phyloP scores from a whole-genome alignment of 768 basidiomycete species.

The Lactarius hatsudake region DNA sequence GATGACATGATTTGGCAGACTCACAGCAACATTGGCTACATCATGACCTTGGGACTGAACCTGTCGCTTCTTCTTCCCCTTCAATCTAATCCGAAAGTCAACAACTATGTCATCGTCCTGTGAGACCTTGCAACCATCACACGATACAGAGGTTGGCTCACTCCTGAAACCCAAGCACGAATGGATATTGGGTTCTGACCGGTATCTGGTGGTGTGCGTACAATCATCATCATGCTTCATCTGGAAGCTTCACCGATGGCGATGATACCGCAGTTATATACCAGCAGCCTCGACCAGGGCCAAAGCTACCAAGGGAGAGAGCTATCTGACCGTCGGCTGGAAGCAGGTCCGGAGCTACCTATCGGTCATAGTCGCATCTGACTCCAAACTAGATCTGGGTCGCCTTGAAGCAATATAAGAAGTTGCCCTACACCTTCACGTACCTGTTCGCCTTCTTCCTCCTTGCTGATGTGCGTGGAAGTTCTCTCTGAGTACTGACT shows the following conservation, averaged over 20 bases:
- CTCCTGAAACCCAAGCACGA: slow-evolving; percentile 45
- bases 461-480: slow-evolving; percentile 61
- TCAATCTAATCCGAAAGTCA: slow-evolving; percentile 52
- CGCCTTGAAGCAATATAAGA: slow-evolving; percentile 69
- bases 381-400: slow-evolving; percentile 59
- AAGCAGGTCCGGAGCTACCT: slow-evolving; percentile 54
- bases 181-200: slow-evolving; percentile 70
- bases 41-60: slow-evolving; percentile 60
- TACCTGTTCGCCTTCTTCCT: slow-evolving; percentile 77
- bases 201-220: slow-evolving; percentile 87
- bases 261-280: slow-evolving; percentile 55
- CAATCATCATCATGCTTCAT: background rate
- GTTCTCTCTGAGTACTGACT: background rate
- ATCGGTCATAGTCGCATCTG: background rate
- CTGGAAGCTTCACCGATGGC: background rate
- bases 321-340: slow-evolving; percentile 81
- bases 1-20: slow-evolving; percentile 40
- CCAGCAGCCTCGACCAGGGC: slow-evolving; percentile 78
- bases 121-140: slow-evolving; percentile 35
- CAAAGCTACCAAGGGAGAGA: slow-evolving; percentile 70
- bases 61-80: slow-evolving; percentile 67
- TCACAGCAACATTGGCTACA: slow-evolving; percentile 76
- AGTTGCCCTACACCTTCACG: slow-evolving; percentile 76
- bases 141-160: background rate
- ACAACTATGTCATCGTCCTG: slow-evolving; percentile 74